phyloP scores from a whole-genome alignment of 163 green algal genomes.

The Chlamydomonas reinhardtii region DNA sequence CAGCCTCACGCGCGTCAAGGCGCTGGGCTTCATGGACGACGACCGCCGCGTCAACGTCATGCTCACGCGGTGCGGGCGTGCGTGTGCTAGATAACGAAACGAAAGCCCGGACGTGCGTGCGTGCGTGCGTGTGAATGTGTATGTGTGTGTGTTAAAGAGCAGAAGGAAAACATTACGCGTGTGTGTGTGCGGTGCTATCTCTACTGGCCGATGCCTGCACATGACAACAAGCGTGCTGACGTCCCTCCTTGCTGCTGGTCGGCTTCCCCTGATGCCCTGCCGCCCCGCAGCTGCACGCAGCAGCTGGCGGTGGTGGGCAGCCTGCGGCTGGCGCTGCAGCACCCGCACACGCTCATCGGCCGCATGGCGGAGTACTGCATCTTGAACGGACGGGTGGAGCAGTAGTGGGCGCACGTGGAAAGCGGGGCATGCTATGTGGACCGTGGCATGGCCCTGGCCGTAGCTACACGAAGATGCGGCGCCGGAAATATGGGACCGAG shows the following conservation, averaged over 20 bases:
- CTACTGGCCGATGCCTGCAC: too few species aligned
- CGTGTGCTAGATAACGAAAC: too few species aligned
- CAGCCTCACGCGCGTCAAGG: slow-evolving; percentile 24
- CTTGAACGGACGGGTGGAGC: neutral
- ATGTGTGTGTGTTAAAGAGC: too few species aligned
- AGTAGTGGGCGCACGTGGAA: too few species aligned
- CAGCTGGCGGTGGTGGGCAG: slow-evolving; percentile 40
- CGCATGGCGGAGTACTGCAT: slow-evolving; percentile 10
- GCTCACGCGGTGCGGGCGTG: slow-evolving; percentile 18
- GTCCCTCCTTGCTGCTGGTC: too few species aligned
- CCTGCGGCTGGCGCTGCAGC: neutral
- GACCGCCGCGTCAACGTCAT: slow-evolving; percentile 48
- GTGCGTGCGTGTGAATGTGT: too few species aligned
- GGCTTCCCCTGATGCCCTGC: neutral
- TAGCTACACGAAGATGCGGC: too few species aligned
- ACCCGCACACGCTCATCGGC: slow-evolving; percentile 37
- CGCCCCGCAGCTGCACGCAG: slow-evolving; percentile 11
- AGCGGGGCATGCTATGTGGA: too few species aligned
- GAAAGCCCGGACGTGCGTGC: too few species aligned
- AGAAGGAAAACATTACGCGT: neutral
- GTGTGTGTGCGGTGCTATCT: neutral
- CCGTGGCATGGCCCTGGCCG: too few species aligned
- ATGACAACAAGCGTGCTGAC: too few species aligned
- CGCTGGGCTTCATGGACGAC: slow-evolving; percentile 46
- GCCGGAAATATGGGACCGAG: too few species aligned